Percentiles rank a stretch among this genome's conserved stretches.
Evolutionary conservation across 768 basidiomycete genomes (phyloP).

Genomic region (Phaeotremella skinneri): DNA sequence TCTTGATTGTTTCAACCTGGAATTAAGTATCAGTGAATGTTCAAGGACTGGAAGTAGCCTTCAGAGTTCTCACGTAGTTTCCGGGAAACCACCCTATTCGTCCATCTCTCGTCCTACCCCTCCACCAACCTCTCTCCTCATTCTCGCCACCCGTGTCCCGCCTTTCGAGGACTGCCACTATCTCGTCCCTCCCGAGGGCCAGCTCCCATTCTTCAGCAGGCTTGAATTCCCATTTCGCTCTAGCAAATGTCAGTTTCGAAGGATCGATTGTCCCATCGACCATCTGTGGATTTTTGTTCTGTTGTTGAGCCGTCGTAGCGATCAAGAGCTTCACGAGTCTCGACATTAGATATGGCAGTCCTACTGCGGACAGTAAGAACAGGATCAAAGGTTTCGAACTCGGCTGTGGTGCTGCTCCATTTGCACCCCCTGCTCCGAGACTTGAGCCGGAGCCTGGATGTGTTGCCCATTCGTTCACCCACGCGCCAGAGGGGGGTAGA

Average conservation of each 20-base stretch:
- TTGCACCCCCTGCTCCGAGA: slow-evolving; percentile 6
- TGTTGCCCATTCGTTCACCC: slow-evolving; percentile 50
- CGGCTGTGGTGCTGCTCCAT: slow-evolving; percentile 49
- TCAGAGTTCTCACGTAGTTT: slow-evolving; percentile 79
- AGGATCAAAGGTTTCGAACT: slow-evolving; percentile 86
- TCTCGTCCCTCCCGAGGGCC: slow-evolving; percentile 78
- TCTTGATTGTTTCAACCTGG: too few species aligned
- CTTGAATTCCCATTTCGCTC: slow-evolving; percentile 74
- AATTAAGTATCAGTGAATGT: too few species aligned
- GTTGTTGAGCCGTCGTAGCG: slow-evolving; percentile 53
- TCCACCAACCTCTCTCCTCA: slow-evolving; percentile 87
- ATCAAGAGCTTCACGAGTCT: slow-evolving; percentile 76
- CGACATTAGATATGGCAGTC: slow-evolving; percentile 89
- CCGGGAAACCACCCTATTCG: slow-evolving; percentile 91
- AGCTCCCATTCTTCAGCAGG: slow-evolving; percentile 75
- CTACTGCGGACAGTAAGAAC: slow-evolving; percentile 90
- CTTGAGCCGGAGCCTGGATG: slow-evolving; percentile 13
- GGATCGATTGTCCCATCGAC: slow-evolving; percentile 63
- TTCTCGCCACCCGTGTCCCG: slow-evolving; percentile 69
- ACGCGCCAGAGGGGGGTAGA: slow-evolving; percentile 35
- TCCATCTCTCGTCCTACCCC: slow-evolving; percentile 85
- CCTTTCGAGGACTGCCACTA: slow-evolving; percentile 85
- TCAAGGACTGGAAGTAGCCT: too few species aligned
- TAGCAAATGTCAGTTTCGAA: slow-evolving; percentile 73
- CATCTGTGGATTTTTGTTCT: slow-evolving; percentile 9